Conservation (phyloP, 805 yeast genomes). For the Ogataea degrootiae region DNA sequence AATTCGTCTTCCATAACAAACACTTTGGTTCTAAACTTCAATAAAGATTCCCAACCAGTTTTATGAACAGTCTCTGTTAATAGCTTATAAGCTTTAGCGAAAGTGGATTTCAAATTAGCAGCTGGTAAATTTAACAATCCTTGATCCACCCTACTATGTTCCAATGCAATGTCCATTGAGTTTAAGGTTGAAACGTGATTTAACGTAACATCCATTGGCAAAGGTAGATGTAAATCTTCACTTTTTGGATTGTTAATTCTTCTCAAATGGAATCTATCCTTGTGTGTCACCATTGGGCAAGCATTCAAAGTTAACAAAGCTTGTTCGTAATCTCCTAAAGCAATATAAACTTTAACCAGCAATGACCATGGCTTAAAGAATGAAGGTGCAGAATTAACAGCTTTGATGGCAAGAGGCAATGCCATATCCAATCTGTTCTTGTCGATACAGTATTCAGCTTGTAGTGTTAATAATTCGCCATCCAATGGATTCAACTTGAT, state of each 20-base stretch:
- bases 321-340: conserved; percentile 60
- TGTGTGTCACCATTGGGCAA: conserved; percentile 76
- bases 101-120: conserved; percentile 56
- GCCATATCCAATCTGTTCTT: conserved; percentile 54
- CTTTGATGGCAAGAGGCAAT: conserved; percentile 52
- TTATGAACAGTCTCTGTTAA: conserved; percentile 60
- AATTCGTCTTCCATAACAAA: conserved; percentile 70
- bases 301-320: conserved; percentile 71
- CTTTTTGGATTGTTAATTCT: conserved; percentile 51
- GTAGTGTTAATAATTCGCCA: conserved; percentile 48
- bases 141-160: conserved; percentile 63
- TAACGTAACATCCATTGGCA: conserved; percentile 68
- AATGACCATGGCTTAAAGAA: conserved; percentile 72
- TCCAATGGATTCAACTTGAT: conserved; percentile 47
- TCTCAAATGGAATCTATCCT: conserved; percentile 58
- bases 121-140: conserved; percentile 62
- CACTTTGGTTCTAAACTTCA: conserved; percentile 54
- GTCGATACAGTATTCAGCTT: conserved; percentile 52
- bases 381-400: conserved; percentile 70
- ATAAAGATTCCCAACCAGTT: conserved; percentile 69
- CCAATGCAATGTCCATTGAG: conserved; percentile 58
- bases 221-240: conserved; percentile 64
- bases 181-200: conserved; percentile 66
- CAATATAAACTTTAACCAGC: conserved; percentile 59
- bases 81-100: conserved; percentile 52